These are phyloP conservation scores for Apiospora kogelbergensis DNA, from an alignment of 2,329 filamentous ascomycete species.

Conservation along the genomic window DNA sequence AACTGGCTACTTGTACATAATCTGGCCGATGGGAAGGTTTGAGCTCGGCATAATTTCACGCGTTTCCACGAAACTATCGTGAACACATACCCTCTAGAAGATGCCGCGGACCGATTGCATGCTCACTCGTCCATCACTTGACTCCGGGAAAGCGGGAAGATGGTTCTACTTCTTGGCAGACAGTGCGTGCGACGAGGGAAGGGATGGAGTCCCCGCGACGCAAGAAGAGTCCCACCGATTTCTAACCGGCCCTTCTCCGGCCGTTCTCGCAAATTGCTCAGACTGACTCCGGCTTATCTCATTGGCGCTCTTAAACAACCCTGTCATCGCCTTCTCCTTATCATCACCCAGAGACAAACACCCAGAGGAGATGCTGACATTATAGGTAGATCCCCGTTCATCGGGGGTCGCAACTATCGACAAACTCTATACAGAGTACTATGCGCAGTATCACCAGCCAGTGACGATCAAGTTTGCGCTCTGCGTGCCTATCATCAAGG, in stretches of 20 bases:
- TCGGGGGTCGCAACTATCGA: neutral
- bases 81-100: neutral
- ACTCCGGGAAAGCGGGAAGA: slow-evolving; percentile 4
- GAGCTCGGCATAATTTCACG: slow-evolving; percentile 5
- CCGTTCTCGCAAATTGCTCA: slow-evolving; percentile 2
- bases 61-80: slow-evolving; percentile 7
- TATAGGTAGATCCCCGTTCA: neutral
- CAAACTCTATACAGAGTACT: too few relatives aligned
- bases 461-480: neutral
- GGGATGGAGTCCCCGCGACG: slow-evolving; percentile 3
- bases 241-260: slow-evolving; percentile 9
- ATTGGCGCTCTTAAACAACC: slow-evolving; percentile 9
- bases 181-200: neutral
- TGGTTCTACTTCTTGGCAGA: neutral
- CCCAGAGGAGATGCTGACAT: neutral
- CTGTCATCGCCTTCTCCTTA: slow-evolving; percentile 8
- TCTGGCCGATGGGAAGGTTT: slow-evolving; percentile 1
- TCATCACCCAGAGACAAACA: neutral
- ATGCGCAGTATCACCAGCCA: neutral
- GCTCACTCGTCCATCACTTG: neutral
- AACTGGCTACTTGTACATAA: neutral
- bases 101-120: neutral
- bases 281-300: slow-evolving; percentile 1
- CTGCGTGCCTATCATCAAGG: neutral
- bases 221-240: slow-evolving; percentile 6